Evolutionary conservation across 176 grass and related monocot genomes (phyloP).

Genomic region (Melocanna baccifera): DNA sequence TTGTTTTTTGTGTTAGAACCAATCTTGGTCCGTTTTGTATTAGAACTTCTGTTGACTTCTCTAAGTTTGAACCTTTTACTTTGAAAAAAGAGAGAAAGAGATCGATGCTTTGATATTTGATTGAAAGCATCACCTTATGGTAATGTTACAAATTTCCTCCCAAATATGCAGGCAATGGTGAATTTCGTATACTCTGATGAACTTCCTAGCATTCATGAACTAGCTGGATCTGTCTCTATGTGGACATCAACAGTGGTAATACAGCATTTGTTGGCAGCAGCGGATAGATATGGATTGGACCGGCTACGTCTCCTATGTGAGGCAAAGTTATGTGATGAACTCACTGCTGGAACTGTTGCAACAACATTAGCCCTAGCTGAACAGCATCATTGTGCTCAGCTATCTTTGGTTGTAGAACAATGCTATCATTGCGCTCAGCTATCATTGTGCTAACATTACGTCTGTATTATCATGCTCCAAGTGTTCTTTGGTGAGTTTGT

Average conservation of each 20-base stretch:
- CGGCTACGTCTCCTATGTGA: conserved; percentile 71
- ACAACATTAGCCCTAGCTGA: conserved; percentile 84
- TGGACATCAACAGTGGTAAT: conserved; percentile 67
- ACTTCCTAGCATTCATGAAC: conserved; percentile 69
- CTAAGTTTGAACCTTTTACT: background rate
- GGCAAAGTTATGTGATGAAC: conserved; percentile 62
- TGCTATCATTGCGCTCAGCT: conserved; percentile 54
- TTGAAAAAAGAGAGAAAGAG: background rate
- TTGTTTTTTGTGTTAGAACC: background rate
- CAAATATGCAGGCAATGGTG: conserved; percentile 68
- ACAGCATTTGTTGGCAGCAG: conserved; percentile 76
- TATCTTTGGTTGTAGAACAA: background rate
- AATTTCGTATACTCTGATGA: conserved; percentile 80
- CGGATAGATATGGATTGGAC: conserved; percentile 83
- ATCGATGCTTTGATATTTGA: background rate
- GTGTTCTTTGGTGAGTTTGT: background rate
- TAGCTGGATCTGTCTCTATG: conserved; percentile 59
- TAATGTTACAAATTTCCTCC: background rate
- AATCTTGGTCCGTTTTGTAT: background rate
- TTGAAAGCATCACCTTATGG: background rate
- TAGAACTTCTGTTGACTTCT: background rate
- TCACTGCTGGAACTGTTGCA: conserved; percentile 80
- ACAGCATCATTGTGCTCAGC: conserved; percentile 69
- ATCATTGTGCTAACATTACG: too few species aligned
- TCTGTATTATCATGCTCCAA: background rate